Conservation (phyloP, 257 asterid genomes). For the Voacanga thouarsii region DNA sequence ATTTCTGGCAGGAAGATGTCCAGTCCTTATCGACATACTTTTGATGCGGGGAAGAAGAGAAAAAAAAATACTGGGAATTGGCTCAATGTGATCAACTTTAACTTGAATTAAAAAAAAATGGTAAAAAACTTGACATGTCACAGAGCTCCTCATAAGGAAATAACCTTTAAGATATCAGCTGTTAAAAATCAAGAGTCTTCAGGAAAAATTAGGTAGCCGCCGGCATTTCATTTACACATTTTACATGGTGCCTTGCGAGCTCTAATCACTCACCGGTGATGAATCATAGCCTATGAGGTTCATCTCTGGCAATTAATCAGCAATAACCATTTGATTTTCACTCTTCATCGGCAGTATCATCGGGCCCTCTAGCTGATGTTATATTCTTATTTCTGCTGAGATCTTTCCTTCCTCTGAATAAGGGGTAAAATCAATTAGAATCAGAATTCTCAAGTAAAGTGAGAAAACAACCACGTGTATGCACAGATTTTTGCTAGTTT, state of each 20-base stretch:
- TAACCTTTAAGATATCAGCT: not conserved
- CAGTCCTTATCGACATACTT: not conserved
- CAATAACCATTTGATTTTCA: slow-evolving; percentile 1
- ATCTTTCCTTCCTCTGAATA: slow-evolving; percentile 13
- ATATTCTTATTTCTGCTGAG: not conserved
- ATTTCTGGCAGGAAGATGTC: not conserved
- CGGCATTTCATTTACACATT: slow-evolving; percentile 15
- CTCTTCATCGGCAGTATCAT: not conserved
- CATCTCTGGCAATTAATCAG: not conserved
- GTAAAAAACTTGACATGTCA: not conserved
- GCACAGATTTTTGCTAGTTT: not conserved
- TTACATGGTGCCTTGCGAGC: slow-evolving; percentile 6
- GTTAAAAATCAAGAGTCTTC: not conserved
- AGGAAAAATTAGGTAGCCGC: slow-evolving; percentile 1
- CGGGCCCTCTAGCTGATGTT: not conserved
- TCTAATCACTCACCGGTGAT: not conserved
- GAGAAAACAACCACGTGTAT: too few relatives aligned
- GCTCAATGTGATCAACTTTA: not conserved
- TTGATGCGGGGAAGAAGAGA: not conserved
- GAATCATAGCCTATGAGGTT: not conserved
- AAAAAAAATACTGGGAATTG: too few relatives aligned
- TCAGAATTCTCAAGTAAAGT: too few relatives aligned
- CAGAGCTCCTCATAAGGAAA: not conserved
- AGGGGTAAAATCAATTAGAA: not conserved
- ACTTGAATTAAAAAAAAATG: not conserved